Percentiles rank a stretch among this genome's conserved stretches.
These are phyloP conservation scores for Blumeria graminis DNA, from an alignment of 2,329 filamentous ascomycete species.

Conservation along the genomic window DNA sequence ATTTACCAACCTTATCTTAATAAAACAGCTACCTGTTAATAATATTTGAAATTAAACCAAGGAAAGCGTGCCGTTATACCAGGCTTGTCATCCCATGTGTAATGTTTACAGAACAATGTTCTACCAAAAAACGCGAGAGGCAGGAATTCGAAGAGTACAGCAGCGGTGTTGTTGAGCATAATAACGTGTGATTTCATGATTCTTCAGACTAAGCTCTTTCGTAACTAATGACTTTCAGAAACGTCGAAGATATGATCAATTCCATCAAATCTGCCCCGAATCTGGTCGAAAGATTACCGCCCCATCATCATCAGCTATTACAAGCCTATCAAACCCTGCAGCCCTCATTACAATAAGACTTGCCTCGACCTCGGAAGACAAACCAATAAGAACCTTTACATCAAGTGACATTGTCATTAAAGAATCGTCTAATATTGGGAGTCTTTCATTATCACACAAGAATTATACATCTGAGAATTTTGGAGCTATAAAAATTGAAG, in stretches of 20 bases:
- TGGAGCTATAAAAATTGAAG: constrained; percentile 6
- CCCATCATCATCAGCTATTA: constrained; percentile 6
- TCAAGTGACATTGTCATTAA: constrained; percentile 6
- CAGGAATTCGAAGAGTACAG: constrained; percentile 12
- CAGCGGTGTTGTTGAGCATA: constrained; percentile 14
- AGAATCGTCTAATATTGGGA: constrained; percentile 11
- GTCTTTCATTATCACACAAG: constrained; percentile 7
- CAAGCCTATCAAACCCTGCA: constrained; percentile 7
- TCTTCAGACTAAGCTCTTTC: neutral
- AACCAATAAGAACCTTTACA: constrained; percentile 11
- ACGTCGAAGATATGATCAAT: constrained; percentile 12
- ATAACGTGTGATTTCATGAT: constrained; percentile 3
- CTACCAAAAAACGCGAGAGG: constrained; percentile 10
- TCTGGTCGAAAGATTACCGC: constrained; percentile 5
- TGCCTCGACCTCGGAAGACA: constrained; percentile 11
- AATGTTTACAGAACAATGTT: constrained; percentile 7
- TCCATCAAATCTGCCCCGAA: constrained; percentile 11
- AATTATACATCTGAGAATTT: constrained; percentile 6
- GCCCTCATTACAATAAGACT: constrained; percentile 13
- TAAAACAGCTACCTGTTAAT: neutral
- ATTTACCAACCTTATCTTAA: neutral
- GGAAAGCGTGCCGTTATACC: neutral
- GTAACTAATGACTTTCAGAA: constrained; percentile 9
- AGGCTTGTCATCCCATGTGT: neutral
- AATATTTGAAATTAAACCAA: neutral